Evolutionary conservation across 2,329 filamentous ascomycete genomes (phyloP), one percentile per base, ranked within the genome.

Genomic region (Ceratocystis diversiconidia): DNA sequence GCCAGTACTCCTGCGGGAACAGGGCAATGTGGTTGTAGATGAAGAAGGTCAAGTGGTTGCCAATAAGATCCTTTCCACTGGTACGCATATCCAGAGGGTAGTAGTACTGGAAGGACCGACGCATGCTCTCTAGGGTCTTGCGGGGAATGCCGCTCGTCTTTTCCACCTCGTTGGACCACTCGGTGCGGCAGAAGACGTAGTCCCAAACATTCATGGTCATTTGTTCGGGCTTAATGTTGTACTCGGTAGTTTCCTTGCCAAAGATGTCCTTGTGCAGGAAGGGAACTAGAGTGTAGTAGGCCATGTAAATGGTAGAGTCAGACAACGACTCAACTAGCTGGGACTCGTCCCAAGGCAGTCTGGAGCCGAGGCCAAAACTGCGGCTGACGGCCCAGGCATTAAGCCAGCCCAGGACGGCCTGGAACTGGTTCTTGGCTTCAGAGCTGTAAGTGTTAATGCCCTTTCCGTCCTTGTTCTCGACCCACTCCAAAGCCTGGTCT

Each of bases 121-220:
- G 84, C 88, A 99, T 88, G 50, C 83, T 82, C 72, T 89, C 83
- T 57, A 99, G 80, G 2, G 83, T 83, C 68, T 86, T 84, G 75
- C 86, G 84, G 68, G 85, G 80, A 68, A 96, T 95, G 48, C 86
- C 86, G 67, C 84, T 88, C 66, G 83, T 78, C 68, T 77, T 73
- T 62, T 86, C 74, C 46, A 90, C 77, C 17, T 87, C 84, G 32
- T 92, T 82, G 68, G 80, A 81, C 65, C 87, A 75, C 61, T 90
- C 86, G 19, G 85, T 84, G 66, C 90, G 85, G 73, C 84, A 87
- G 78, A 97, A 96, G 70, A 97, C 79, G 73, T 95, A 96, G 76
- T 99, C 92, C 91, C 92, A 99, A 60, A 96, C 89, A 71, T 95
- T 90, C 70, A 96, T 92, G 7, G 82, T 90, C 87, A 97, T 92